Evolutionary conservation across 2,329 filamentous ascomycete genomes (phyloP).

Genomic region (Beauveria asiatica): DNA sequence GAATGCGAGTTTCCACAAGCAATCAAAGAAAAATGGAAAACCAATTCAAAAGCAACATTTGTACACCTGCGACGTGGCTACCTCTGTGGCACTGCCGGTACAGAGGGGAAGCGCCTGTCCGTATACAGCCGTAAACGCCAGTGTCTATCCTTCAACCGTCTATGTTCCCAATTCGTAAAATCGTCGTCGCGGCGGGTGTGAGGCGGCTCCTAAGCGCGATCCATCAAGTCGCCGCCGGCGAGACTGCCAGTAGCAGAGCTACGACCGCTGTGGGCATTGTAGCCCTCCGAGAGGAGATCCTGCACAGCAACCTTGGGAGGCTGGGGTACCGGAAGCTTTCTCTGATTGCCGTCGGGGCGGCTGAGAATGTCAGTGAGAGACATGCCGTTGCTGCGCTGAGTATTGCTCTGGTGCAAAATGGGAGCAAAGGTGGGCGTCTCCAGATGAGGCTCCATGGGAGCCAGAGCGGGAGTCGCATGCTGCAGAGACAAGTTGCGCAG

Average conservation of each 20-base stretch:
- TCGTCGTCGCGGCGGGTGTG: constrained; percentile 23
- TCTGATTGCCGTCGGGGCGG: constrained; percentile 73
- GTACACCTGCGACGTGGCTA: neutral
- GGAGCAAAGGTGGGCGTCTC: constrained; percentile 34
- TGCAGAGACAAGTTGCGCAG: constrained; percentile 57
- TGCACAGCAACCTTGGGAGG: constrained; percentile 84
- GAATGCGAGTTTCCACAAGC: neutral
- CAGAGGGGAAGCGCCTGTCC: neutral
- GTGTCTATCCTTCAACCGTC: constrained; percentile 28
- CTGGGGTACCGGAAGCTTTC: constrained; percentile 86
- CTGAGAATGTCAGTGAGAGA: constrained; percentile 90
- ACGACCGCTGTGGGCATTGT: constrained; percentile 58
- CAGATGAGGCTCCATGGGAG: constrained; percentile 50
- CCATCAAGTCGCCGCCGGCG: constrained; percentile 60
- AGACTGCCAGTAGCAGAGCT: constrained; percentile 73
- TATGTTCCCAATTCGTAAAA: constrained; percentile 32
- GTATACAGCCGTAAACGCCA: constrained; percentile 25
- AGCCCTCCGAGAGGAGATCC: constrained; percentile 67
- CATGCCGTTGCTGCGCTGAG: constrained; percentile 53
- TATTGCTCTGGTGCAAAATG: constrained; percentile 38
- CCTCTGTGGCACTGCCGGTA: neutral
- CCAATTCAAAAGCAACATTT: constrained; percentile 6
- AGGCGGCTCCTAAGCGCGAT: constrained; percentile 34
- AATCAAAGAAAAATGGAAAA: neutral
- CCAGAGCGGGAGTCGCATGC: constrained; percentile 46